phyloP scores from a whole-genome alignment of 2,329 filamentous ascomycete genomes.

The Fusarium miscanthi region DNA sequence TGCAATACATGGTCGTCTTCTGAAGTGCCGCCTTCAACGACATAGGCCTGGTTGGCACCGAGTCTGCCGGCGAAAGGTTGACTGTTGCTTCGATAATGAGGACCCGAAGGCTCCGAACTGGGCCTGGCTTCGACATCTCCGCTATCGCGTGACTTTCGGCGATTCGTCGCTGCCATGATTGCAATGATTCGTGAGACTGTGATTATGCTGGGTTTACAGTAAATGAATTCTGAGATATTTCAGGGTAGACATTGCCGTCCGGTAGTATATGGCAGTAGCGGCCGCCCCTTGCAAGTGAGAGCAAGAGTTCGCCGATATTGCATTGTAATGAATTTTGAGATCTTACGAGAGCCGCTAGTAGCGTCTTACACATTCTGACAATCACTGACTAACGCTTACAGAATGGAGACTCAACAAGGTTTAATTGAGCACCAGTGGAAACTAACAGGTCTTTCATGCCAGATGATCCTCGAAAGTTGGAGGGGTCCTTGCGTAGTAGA shows the following conservation, averaged over 20 bases:
- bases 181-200: no score
- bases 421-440: background rate
- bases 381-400: slow-evolving; percentile 23
- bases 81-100: slow-evolving; percentile 23
- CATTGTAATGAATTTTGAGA: background rate
- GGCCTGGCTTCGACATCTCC: slow-evolving; percentile 12
- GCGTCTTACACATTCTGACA: slow-evolving; percentile 31
- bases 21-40: background rate
- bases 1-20: slow-evolving; percentile 38
- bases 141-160: background rate
- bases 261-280: background rate
- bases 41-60: slow-evolving; percentile 35
- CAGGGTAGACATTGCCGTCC: fast-evolving
- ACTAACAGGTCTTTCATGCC: no score
- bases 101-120: background rate
- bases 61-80: slow-evolving; percentile 36
- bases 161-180: background rate
- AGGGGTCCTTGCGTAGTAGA: no score
- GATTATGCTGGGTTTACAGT: fast-evolving
- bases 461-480: no score
- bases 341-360: slow-evolving; percentile 14
- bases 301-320: background rate
- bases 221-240: fast-evolving
- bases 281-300: fast-evolving
- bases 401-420: background rate